Conservation (phyloP, 257 asterid species). For the Henckelia pumila region DNA sequence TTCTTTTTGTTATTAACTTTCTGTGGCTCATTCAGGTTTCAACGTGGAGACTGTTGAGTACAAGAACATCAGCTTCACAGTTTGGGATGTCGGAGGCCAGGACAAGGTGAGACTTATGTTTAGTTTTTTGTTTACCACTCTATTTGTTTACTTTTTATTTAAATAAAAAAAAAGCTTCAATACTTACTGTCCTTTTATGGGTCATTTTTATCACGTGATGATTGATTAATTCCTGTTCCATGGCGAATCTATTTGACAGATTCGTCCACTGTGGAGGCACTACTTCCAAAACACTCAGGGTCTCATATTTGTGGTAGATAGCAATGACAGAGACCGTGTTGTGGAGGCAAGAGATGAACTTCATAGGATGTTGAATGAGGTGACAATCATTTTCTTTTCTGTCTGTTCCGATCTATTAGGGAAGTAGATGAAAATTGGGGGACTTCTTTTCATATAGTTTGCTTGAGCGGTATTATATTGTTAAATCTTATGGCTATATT, state of each 20-base stretch:
- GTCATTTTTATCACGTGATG: neutral
- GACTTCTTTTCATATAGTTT: neutral
- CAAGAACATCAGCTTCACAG: slow-evolving; percentile 73
- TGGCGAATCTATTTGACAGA: slow-evolving; percentile 37
- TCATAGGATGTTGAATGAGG: slow-evolving; percentile 96
- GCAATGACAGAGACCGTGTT: slow-evolving; percentile 92
- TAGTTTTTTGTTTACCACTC: neutral
- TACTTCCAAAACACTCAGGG: slow-evolving; percentile 97
- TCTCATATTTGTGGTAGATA: slow-evolving; percentile 88
- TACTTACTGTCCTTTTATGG: slow-evolving; percentile 1
- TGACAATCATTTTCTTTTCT: slow-evolving; percentile 23
- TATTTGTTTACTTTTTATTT: neutral
- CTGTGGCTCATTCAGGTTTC: slow-evolving; percentile 41
- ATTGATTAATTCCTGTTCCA: neutral
- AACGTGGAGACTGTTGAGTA: slow-evolving; percentile 68
- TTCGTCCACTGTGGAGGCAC: slow-evolving; percentile 98
- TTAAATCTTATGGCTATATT: neutral
- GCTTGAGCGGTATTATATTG: neutral
- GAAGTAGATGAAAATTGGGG: neutral
- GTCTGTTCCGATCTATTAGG: neutral
- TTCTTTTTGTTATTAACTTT: neutral
- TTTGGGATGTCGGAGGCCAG: slow-evolving; percentile 71
- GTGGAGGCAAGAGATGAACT: slow-evolving; percentile 96
- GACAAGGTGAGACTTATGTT: slow-evolving; percentile 44
- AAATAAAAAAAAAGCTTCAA: neutral